Conservation (phyloP, 495 filamentous ascomycete species). For the Choiromyces venosus region DNA sequence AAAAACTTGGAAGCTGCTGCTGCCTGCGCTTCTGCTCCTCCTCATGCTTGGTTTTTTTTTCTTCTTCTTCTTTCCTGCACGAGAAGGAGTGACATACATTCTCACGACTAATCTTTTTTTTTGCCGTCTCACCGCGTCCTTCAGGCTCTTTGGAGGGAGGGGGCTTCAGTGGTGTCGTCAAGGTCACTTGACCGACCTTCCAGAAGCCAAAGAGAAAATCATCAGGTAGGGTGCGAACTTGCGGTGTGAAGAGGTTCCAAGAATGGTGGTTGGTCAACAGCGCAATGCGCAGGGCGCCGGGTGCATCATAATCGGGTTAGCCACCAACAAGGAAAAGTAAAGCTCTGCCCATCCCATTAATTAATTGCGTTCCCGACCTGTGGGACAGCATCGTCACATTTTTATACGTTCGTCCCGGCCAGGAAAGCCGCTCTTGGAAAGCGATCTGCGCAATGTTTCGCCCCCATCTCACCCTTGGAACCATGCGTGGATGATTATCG, state of each 20-base stretch:
- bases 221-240: conserved; percentile 8
- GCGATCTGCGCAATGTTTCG: conserved; percentile 39
- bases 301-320: conserved; percentile 32
- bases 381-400: conserved; percentile 38
- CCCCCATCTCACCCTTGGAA: conserved; percentile 40
- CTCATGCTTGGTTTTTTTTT: conserved; percentile 33
- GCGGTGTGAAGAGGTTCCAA: conserved; percentile 18
- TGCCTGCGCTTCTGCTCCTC: conserved; percentile 29
- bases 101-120: neutral
- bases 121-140: neutral
- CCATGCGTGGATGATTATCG: conserved; percentile 39
- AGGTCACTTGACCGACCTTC: conserved; percentile 39
- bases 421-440: conserved; percentile 38
- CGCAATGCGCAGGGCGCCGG: conserved; percentile 4
- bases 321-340: conserved; percentile 25
- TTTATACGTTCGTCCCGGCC: conserved; percentile 33
- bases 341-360: conserved; percentile 22
- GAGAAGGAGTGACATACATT: neutral
- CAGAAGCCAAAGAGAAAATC: conserved; percentile 34
- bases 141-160: neutral
- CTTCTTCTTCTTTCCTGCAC: conserved; percentile 25
- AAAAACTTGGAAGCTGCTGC: conserved; percentile 32
- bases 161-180: conserved; percentile 21
- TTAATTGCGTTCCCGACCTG: conserved; percentile 32
- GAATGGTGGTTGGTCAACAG: conserved; percentile 17